Base-by-base conservation (phyloP, 225 moss, liverwort and hornwort species). In the Bryoerythrophyllum caledonicum region DNA sequence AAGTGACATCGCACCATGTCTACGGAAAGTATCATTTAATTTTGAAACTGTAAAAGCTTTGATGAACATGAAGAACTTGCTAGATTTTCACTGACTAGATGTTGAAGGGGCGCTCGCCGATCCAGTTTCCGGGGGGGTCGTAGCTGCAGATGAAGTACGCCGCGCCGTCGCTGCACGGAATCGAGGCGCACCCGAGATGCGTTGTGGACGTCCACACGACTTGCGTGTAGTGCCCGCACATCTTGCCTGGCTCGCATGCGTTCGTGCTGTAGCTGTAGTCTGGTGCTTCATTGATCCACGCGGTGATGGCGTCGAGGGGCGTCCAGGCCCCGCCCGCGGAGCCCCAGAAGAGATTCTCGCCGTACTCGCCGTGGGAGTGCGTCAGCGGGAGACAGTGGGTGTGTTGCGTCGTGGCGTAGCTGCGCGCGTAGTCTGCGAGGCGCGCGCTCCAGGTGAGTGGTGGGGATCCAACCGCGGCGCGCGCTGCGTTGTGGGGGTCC, bases 151-250 rank as follows among this genome's bases (percentile, higher is more conserved):
- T 84, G 53, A 86, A 75, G 79, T 79, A 87, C 7, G 43, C 70
- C 7, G 83, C 30, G 30, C 83, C 85, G 20, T 75, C 78, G 32
- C 72, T 16, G 54, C 91, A 94, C 2, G 0, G 28, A 30, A 82
- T 81, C 10, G 46, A 54, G 24, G 83, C 93, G 73, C 91, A 93
- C 24, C 93, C 92, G 5, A 91, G 65, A 23, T 76, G 41, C 48
- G 68, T 73, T 6, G 83, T 82, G 6, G 60, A 48, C 63, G 44
- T 51, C 89, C 88, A 89, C 56, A 89, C 81, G 60, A 86, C 84
- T 79, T 91, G 91, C 27, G 85, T 88, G 72, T 81, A 88, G 34
- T 88, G 85, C 41, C 85, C 85, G 26, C 88, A 88, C 78, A 81
- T 79, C 75, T 83, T 19, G 64, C 81, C 76, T 10, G 10, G 16